phyloP scores from a whole-genome alignment of 805 yeast genomes.

The Barnettozyma pratensis region DNA sequence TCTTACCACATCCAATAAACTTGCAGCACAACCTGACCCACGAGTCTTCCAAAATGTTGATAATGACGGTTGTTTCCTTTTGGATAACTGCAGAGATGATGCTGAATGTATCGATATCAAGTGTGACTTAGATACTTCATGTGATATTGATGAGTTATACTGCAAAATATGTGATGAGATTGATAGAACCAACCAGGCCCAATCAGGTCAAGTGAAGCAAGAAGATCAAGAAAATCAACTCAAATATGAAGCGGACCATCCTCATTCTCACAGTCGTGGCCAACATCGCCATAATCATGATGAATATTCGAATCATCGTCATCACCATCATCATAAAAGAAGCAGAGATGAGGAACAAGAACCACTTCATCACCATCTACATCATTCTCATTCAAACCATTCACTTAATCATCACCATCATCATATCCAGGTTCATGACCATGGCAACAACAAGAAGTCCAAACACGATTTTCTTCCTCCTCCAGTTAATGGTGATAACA shows the following conservation, averaged over 20 bases:
- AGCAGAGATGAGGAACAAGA: constrained; percentile 16
- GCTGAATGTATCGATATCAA: constrained; percentile 22
- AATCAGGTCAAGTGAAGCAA: constrained; percentile 1
- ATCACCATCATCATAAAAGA: constrained; percentile 10
- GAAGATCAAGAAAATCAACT: constrained; percentile 1
- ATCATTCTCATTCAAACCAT: constrained; percentile 20
- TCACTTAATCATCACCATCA: constrained; percentile 34
- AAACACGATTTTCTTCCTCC: neutral
- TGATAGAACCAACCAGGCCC: constrained; percentile 9
- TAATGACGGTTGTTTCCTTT: neutral
- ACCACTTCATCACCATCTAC: constrained; percentile 17
- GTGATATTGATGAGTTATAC: constrained; percentile 29
- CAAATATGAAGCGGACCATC: neutral
- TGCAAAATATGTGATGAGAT: constrained; percentile 27
- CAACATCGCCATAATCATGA: neutral
- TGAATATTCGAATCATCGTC: constrained; percentile 1
- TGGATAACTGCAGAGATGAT: neutral
- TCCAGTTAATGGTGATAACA: neutral
- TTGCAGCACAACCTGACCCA: too few species aligned
- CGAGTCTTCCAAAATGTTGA: neutral
- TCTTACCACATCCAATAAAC: neutral
- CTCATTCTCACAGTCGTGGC: neutral
- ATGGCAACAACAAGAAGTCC: constrained; percentile 15
- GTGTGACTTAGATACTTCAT: constrained; percentile 24
- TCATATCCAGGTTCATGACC: constrained; percentile 32